A percentile compares a stretch with the other conserved stretches of the same genome.
Evolutionary conservation across 805 yeast genomes (phyloP).

Genomic region (Cyberlindnera japonica): DNA sequence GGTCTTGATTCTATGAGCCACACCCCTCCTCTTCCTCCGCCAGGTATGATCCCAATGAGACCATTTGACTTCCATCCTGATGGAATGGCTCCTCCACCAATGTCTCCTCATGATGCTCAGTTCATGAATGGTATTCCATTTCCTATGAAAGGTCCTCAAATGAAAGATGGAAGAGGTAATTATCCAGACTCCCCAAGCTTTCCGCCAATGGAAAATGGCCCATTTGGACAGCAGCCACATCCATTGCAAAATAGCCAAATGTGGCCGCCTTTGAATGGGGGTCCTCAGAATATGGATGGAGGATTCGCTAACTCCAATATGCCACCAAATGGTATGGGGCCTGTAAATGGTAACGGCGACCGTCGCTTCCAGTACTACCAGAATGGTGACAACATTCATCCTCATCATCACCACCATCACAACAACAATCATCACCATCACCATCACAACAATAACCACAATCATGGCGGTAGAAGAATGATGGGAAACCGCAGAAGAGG

Average conservation of each 20-base stretch:
- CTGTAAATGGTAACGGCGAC: conserved; percentile 12
- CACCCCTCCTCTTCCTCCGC: conserved; percentile 25
- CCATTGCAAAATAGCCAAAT: conserved; percentile 22
- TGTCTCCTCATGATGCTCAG: conserved; percentile 12
- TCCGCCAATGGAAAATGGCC: conserved; percentile 16
- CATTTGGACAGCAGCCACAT: conserved; percentile 16
- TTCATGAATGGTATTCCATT: conserved; percentile 10
- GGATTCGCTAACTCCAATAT: conserved; percentile 11
- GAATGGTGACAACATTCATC: conserved; percentile 13
- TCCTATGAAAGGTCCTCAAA: conserved; percentile 14
- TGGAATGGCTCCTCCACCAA: conserved; percentile 18
- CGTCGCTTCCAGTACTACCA: conserved; percentile 21
- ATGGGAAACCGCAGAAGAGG: conserved; percentile 24
- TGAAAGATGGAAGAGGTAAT: conserved; percentile 13
- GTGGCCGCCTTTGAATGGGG: conserved; percentile 25
- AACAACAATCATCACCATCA: conserved; percentile 9
- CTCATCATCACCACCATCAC: conserved; percentile 12
- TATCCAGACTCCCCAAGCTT: conserved; percentile 12
- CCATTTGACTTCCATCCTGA: conserved; percentile 28
- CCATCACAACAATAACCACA: conserved; percentile 7
- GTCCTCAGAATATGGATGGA: conserved; percentile 15
- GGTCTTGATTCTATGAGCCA: conserved; percentile 20
- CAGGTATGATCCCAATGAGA: conserved; percentile 26
- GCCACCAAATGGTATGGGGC: conserved; percentile 13
- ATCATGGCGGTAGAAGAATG: conserved; percentile 18